Base-by-base conservation (phyloP, 2,329 filamentous ascomycete species). In the Aspergillus sp. region DNA sequence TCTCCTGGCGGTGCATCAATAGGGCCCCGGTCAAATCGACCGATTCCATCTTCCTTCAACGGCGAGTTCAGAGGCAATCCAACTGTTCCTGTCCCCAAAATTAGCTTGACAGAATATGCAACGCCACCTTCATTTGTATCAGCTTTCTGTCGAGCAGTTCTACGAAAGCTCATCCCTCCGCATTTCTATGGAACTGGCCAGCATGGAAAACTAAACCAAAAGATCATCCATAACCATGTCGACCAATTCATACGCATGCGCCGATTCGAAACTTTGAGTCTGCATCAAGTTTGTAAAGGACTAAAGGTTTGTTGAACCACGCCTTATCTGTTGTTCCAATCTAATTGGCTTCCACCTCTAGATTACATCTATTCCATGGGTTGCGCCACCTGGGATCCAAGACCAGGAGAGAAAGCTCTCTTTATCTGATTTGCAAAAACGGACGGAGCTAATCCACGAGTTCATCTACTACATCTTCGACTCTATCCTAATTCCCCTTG, bases 381-480 rank as follows among this genome's bases (percentile, higher is more conserved):
- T 96, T 40, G 72, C 73, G 13, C 77, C 80, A 30, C 76, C 77
- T 1, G 66, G 65, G 9, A 60, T 75, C 1, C 54, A 62, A 10
- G 39, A 50, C 13, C 64, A 61, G 2, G 58, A 45, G 34, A 32
- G 44, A 11, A 90, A 84, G 43, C 71, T 86, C 39, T 86, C 86
- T 47, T 72, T 75, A 46, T 83, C 85, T 0, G 91, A 97, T 59
- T 72, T 79, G 28, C 68, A 71, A 6, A 97, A 96, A 65, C 83
- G 90, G 8, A 73, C 71, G 27, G 87, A 96, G 58, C 75, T 97
- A 0, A 79, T 96, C 39, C 69, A 82, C 42, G 93, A 98, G 62
- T 83, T 97, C 45, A 58, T 97, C 6, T 97, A 96, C 68, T 98
- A 90, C 62, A 53, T 95, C 4, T 93, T 98, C 57, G 93, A 98